Conservation (phyloP, 352 stramenopile genomes). For the Pythium chondricola region DNA sequence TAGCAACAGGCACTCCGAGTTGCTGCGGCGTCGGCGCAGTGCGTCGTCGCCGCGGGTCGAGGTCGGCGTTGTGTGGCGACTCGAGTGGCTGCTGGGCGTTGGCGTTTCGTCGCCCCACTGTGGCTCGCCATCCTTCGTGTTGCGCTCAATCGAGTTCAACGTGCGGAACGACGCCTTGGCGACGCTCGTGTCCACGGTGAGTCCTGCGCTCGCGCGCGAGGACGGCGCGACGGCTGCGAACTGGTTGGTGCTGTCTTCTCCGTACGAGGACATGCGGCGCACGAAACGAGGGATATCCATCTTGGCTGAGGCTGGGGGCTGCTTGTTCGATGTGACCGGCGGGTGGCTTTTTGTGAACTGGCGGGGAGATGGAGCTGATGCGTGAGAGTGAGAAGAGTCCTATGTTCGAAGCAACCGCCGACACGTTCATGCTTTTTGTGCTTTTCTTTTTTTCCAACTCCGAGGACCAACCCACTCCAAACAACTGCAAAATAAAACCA, state of each 20-base stretch:
- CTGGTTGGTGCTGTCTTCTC: slow-evolving; percentile 14
- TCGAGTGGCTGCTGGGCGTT: slow-evolving; percentile 1
- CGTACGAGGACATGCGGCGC: slow-evolving; percentile 25
- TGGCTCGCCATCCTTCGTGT: slow-evolving; percentile 12
- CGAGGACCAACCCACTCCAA: too few relatives aligned
- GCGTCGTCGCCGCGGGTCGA: slow-evolving; percentile 31
- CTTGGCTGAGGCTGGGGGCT: neutral
- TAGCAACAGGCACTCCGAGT: slow-evolving; percentile 77
- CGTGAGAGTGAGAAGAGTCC: too few relatives aligned
- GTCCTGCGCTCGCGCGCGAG: slow-evolving; percentile 1
- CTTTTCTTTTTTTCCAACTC: neutral
- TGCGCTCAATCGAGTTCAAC: slow-evolving; percentile 14
- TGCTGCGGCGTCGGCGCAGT: slow-evolving; percentile 55
- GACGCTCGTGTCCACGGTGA: slow-evolving; percentile 46
- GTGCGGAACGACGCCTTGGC: slow-evolving; percentile 23
- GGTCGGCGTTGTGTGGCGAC: slow-evolving; percentile 14
- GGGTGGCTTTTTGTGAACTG: neutral
- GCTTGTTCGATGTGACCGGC: neutral
- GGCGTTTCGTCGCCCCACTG: slow-evolving; percentile 22
- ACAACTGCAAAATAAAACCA: neutral
- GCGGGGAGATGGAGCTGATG: neutral
- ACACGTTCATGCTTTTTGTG: neutral
- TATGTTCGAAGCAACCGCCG: too few relatives aligned
- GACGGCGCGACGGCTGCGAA: slow-evolving; percentile 10
- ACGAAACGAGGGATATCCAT: slow-evolving; percentile 35